phyloP scores from a whole-genome alignment of 345 rosid species.

The Lepidium sativum region DNA sequence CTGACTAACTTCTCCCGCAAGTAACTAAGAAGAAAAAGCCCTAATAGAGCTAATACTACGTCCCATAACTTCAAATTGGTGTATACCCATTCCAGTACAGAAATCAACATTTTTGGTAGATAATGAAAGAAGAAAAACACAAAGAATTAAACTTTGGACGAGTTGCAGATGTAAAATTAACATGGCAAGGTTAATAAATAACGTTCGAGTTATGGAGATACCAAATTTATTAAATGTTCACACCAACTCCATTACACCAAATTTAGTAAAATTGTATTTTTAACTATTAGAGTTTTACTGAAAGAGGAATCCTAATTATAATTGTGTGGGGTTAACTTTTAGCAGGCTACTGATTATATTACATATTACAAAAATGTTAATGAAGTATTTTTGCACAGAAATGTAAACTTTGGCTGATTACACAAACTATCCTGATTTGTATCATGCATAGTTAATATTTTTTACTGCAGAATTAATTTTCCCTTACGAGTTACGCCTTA shows the following conservation, averaged over 20 bases:
- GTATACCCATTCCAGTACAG: conserved; percentile 18
- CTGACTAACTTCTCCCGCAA: conserved; percentile 38
- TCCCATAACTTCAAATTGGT: conserved; percentile 32
- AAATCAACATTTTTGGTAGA: background rate
- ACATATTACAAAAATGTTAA: background rate
- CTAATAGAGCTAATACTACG: conserved; percentile 33
- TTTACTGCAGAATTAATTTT: background rate
- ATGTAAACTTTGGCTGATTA: background rate
- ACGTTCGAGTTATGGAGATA: background rate
- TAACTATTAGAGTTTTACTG: background rate
- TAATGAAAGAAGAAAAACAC: background rate
- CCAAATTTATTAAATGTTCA: conserved; percentile 10
- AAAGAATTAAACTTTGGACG: background rate
- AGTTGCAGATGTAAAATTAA: background rate
- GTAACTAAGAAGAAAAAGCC: conserved; percentile 46
- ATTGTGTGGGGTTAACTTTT: background rate
- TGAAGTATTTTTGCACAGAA: background rate
- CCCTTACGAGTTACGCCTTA: background rate
- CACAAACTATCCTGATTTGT: background rate
- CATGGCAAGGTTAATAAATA: conserved; percentile 4
- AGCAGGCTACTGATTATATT: background rate
- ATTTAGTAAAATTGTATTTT: background rate
- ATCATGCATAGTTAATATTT: background rate
- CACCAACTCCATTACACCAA: conserved; percentile 15
- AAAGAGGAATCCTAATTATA: background rate